phyloP scores from a whole-genome alignment of 257 asterid genomes.

The Primulina eburnea region DNA sequence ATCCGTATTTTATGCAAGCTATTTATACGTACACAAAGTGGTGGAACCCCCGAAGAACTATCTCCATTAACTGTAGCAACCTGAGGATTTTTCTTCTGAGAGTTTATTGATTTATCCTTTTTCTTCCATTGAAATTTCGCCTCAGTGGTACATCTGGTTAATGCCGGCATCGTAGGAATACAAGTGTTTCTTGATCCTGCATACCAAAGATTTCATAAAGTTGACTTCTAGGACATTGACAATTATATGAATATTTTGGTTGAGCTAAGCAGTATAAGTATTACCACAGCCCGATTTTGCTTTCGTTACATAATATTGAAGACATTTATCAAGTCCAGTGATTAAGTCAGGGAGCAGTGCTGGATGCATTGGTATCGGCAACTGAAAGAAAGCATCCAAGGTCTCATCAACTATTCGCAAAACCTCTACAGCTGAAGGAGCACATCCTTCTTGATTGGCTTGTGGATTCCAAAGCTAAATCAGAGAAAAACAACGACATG shows the following conservation, averaged over 20 bases:
- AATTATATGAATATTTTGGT: conserved; percentile 4
- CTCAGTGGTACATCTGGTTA: conserved; percentile 75
- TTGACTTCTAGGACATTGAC: conserved; percentile 4
- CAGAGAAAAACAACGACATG: conserved; percentile 7
- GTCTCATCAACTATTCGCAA: conserved; percentile 84
- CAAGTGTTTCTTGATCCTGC: conserved; percentile 77
- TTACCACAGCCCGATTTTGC: conserved; percentile 94
- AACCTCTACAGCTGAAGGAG: conserved; percentile 87
- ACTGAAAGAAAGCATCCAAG: conserved; percentile 79
- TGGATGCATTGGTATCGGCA: conserved; percentile 97
- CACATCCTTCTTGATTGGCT: conserved; percentile 79
- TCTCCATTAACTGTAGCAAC: conserved; percentile 70
- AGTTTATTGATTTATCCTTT: conserved; percentile 58
- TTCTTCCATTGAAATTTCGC: conserved; percentile 73
- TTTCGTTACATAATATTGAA: conserved; percentile 73
- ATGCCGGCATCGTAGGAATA: conserved; percentile 84
- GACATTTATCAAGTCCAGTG: conserved; percentile 82
- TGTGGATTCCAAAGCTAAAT: conserved; percentile 80
- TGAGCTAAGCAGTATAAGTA: conserved; percentile 30
- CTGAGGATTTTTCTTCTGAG: conserved; percentile 70
- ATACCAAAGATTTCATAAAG: conserved; percentile 6
- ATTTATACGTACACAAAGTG: conserved; percentile 80
- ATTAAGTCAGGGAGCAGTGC: conserved; percentile 85
- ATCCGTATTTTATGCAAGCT: conserved; percentile 68
- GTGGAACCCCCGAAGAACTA: conserved; percentile 60